A percentile compares a stretch with the other conserved stretches of the same genome.
phyloP scores from a whole-genome alignment of 176 grass and related monocot genomes.

The Oryza australiensis region DNA sequence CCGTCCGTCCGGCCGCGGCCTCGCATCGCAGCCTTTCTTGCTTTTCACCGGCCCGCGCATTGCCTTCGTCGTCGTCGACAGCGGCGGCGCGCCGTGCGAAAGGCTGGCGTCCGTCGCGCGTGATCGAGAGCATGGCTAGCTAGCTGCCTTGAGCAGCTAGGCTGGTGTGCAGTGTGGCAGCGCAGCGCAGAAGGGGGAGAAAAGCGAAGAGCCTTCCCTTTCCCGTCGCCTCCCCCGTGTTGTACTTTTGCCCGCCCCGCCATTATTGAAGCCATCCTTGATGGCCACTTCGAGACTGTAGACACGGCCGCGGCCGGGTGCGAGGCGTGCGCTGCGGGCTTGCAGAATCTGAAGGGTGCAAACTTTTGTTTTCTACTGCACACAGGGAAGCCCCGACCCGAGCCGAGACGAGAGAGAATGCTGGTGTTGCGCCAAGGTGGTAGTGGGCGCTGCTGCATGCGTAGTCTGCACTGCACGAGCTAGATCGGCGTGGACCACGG shows the following conservation, averaged over 20 bases:
- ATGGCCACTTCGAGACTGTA: neutral
- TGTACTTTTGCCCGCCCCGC: slow-evolving; percentile 32
- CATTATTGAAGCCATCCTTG: slow-evolving; percentile 40
- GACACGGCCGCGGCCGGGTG: neutral
- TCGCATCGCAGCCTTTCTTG: neutral
- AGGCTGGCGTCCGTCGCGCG: neutral
- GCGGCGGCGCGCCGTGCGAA: neutral
- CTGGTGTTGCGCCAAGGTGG: no score
- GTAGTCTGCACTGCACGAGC: neutral
- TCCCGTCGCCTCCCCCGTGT: slow-evolving; percentile 12
- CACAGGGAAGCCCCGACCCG: neutral
- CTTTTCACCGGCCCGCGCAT: neutral
- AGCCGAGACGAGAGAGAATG: neutral
- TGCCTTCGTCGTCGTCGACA: neutral
- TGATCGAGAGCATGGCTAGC: neutral
- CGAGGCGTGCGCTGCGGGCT: slow-evolving; percentile 18
- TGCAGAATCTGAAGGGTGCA: slow-evolving; percentile 30
- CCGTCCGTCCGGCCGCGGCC: neutral
- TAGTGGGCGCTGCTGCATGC: neutral
- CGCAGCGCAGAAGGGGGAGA: neutral
- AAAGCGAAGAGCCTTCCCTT: slow-evolving; percentile 8
- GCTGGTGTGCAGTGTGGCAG: neutral
- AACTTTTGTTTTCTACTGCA: slow-evolving; percentile 48
- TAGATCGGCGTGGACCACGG: slow-evolving; percentile 19
- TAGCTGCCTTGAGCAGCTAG: no score